Evolutionary conservation across 495 filamentous ascomycete species (phyloP), one percentile per base, ranked within the genome.

Genomic region (Lophiotrema nucula): DNA sequence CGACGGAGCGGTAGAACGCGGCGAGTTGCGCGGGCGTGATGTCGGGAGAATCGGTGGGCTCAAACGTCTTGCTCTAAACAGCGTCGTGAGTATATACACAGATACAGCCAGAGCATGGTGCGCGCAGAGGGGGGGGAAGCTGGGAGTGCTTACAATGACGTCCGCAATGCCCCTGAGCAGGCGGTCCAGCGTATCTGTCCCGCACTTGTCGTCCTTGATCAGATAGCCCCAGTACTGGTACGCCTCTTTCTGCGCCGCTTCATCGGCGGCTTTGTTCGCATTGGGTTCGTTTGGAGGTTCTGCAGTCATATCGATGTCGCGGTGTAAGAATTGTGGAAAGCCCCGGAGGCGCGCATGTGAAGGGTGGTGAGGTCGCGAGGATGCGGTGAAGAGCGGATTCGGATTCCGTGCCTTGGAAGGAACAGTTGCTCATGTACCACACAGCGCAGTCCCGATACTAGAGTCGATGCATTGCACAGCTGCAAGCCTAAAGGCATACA

Each of bases 11-110:
- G 73, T 98, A 98, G 75, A 96, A 98, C 11, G 82, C 73, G 2
- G 92, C 87, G 24, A 98, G 79, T 70, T 97, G 95, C 33, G 81
- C 74, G 0, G 95, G 92, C 1, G 82, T 90, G 31, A 98, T 76
- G 64, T 83, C 79, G 42, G 73, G 73, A 4, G 81, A 79, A 28
- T 83, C 81, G 62, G 73, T 82, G 48, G 88, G 81, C 28, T 87
- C 85, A 53, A 93, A 78, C 11, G 83, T 76, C 37, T 76, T 72
- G 69, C 81, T 79, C 81, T 87, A 47, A 39, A 39, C 41, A 49
- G 41, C 26, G 45, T 18, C 47, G 38, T 69, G n/a, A 68, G 61
- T 25, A 23, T 35, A n/a, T 35, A n/a, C 10, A 43, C 10, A 21
- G 39, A 11, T 13, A 21, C 39, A 21, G 10, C 10, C 19, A 11